Evolutionary conservation across 2,329 filamentous ascomycete genomes (phyloP).

Genomic region (Sporothrix brasiliensis): DNA sequence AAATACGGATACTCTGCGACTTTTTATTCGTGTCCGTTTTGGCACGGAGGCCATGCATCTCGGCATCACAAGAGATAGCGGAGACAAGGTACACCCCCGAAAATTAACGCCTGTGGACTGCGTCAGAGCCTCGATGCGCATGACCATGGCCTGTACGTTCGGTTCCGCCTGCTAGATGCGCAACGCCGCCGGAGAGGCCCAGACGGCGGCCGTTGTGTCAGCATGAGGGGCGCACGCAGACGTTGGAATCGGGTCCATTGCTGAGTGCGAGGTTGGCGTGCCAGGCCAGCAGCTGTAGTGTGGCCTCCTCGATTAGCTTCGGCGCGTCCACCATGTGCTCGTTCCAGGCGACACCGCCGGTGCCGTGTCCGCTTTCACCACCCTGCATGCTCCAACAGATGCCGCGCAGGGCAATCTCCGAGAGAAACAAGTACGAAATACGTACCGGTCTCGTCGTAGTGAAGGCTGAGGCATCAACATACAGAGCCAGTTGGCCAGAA

Average conservation of each 20-base stretch:
- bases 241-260: neutral
- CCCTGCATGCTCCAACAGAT: slow-evolving; percentile 35
- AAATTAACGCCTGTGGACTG: neutral
- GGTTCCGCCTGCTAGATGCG: neutral
- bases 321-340: slow-evolving; percentile 35
- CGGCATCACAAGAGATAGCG: no score
- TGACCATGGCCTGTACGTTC: slow-evolving; percentile 6
- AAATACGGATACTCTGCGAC: neutral
- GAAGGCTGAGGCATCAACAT: no score
- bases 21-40: neutral
- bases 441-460: slow-evolving; percentile 36
- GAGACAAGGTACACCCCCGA: no score
- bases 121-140: neutral
- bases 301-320: slow-evolving; percentile 34
- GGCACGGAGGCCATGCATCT: neutral
- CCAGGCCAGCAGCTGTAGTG: slow-evolving; percentile 35
- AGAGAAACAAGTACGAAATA: slow-evolving; percentile 39
- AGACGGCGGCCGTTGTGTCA: neutral
- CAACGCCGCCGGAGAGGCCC: neutral
- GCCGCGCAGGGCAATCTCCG: slow-evolving; percentile 36
- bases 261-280: slow-evolving; percentile 32
- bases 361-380: neutral
- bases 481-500: no score
- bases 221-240: neutral
- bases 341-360: slow-evolving; percentile 32